Evolutionary conservation across 805 yeast genomes (phyloP), one percentile per base, ranked within the genome.

Genomic region (Nakazawaea holstii): DNA sequence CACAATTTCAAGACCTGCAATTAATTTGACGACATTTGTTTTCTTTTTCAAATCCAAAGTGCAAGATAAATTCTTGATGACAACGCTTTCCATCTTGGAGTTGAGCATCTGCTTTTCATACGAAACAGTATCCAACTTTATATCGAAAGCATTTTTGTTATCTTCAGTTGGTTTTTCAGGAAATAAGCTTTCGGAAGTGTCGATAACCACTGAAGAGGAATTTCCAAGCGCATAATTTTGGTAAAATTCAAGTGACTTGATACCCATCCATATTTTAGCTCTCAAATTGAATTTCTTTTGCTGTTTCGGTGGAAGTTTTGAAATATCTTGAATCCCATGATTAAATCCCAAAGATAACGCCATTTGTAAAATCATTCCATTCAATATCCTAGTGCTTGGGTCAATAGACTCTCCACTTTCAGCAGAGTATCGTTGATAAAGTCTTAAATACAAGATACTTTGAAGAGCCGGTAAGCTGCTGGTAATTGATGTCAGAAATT

Each of bases 291-390:
- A 67, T 11, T 55, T 48, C 45, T 57, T 66, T 30, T 61, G 59
- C 4, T 28, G 59, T 11, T 26, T 48, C 4, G 64, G 11, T n/a
- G 9, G 3, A 4, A 13, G 8, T 1, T 47, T 6, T n/a, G 55
- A 57, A 53, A 79, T 77, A 35, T 67, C 67, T 39, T 70, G 73
- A 0, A 89, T 88, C 52, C 83, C 89, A 53, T 88, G 69, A 58
- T 84, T 82, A 24, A 84, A 58, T 0, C 89, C 90, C 52, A 82
- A 71, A 35, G 82, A 72, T 46, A 77, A 70, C 0, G 84, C 86
- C 84, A 83, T 79, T 56, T 82, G 87, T n/a, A 81, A 64, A 29
- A 81, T 66, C 62, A 79, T 72, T 1, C 82, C 79, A 15, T 75
- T 60, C 45, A 77, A 72, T 7, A 79, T 74, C 54, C 75, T 82